These are phyloP conservation scores for Aspergillus unguis DNA, from an alignment of 2,329 filamentous ascomycete genomes.

Conservation along the genomic window DNA sequence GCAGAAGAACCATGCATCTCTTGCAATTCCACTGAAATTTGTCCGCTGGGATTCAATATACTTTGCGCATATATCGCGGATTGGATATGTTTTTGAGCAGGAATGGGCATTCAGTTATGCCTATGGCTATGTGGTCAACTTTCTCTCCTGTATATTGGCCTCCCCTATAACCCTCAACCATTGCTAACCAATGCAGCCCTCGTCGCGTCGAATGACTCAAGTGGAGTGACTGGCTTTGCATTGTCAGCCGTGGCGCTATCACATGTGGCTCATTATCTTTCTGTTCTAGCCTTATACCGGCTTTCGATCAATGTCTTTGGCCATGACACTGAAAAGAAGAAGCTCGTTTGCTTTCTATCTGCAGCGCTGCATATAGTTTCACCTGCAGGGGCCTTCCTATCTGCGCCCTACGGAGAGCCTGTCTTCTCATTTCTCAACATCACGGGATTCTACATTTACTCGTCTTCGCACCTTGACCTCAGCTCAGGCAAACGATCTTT, in stretches of 20 bases:
- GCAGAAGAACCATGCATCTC: constrained; percentile 12
- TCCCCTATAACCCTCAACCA: neutral
- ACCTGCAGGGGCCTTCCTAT: constrained; percentile 85
- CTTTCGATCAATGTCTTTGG: constrained; percentile 59
- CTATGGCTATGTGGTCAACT: constrained; percentile 46
- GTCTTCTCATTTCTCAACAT: constrained; percentile 76
- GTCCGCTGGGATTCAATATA: constrained; percentile 63
- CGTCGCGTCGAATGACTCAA: constrained; percentile 18
- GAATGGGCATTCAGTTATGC: constrained; percentile 65
- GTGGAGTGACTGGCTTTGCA: constrained; percentile 24
- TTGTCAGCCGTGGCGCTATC: constrained; percentile 65
- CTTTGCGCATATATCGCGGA: constrained; percentile 52
- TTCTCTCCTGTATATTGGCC: constrained; percentile 33
- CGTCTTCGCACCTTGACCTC: constrained; percentile 41
- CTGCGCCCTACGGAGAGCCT: constrained; percentile 79
- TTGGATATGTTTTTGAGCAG: constrained; percentile 60
- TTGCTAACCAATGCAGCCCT: constrained; percentile 24
- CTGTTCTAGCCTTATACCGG: constrained; percentile 67
- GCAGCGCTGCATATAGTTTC: constrained; percentile 76
- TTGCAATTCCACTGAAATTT: constrained; percentile 42
- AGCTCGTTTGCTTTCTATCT: constrained; percentile 54
- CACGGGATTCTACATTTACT: constrained; percentile 67
- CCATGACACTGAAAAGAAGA: constrained; percentile 27
- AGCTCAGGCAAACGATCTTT: constrained; percentile 22
- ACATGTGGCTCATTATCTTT: constrained; percentile 71